Evolutionary conservation across 1,284 basidiomycete species (phyloP).

Genomic region (Malassezia vespertilionis): DNA sequence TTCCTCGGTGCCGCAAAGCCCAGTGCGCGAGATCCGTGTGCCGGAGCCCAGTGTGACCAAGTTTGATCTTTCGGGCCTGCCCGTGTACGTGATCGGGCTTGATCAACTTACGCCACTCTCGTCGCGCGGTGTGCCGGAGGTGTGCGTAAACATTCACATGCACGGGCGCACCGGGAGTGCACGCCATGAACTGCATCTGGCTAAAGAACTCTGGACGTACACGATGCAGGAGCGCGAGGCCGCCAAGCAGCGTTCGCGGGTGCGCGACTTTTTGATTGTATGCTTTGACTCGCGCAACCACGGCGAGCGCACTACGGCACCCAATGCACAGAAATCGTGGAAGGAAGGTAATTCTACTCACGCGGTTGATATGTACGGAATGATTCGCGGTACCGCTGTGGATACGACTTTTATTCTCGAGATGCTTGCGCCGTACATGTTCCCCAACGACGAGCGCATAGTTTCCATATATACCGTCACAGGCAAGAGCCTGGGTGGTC

Average conservation of each 20-base stretch:
- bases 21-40: not conserved
- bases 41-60: conserved; percentile 15
- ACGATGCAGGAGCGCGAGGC: conserved; percentile 20
- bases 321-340: conserved; percentile 43
- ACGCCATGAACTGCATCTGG: conserved; percentile 32
- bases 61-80: conserved; percentile 35
- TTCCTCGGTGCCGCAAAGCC: too few relatives aligned
- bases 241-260: conserved; percentile 5
- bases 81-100: conserved; percentile 39
- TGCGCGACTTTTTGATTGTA: conserved; percentile 42
- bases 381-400: conserved; percentile 56
- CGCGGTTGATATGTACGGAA: conserved; percentile 47
- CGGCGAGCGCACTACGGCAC: conserved; percentile 42
- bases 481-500: conserved; percentile 67
- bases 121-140: conserved; percentile 19
- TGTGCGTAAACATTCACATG: conserved; percentile 36
- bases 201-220: conserved; percentile 30
- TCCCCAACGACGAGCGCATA: conserved; percentile 58
- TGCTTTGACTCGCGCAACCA: conserved; percentile 49
- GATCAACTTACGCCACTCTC: conserved; percentile 25
- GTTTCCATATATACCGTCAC: conserved; percentile 60
- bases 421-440: conserved; percentile 66
- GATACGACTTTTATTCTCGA: conserved; percentile 73
- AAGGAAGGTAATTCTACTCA: conserved; percentile 39
- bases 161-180: conserved; percentile 40